Evolutionary conservation across 129 eudicot genomes (phyloP).

Genomic region (Lactuca saligna): DNA sequence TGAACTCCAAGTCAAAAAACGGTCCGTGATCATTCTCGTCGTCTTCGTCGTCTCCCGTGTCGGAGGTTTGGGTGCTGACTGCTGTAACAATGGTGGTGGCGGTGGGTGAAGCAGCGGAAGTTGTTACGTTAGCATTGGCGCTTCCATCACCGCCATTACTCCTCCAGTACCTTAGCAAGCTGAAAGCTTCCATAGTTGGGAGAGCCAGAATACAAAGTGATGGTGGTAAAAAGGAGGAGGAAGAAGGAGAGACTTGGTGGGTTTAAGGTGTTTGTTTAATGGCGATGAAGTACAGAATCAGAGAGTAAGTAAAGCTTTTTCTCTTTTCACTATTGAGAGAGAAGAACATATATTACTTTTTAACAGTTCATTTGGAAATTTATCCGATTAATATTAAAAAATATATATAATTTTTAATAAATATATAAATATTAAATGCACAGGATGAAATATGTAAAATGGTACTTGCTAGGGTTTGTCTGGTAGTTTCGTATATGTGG

Average conservation of each 20-base stretch:
- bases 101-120: slow-evolving; percentile 26
- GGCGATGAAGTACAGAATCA: slow-evolving; percentile 15
- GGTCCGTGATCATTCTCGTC: slow-evolving; percentile 77
- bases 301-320: slow-evolving; percentile 24
- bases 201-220: slow-evolving; percentile 52
- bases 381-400: neutral
- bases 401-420: neutral
- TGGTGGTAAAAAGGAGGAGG: neutral
- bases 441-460: neutral
- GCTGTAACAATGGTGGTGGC: slow-evolving; percentile 30
- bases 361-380: neutral
- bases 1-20: slow-evolving; percentile 76
- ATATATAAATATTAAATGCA: neutral
- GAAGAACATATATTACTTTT: too few relatives aligned
- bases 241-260: slow-evolving; percentile 19
- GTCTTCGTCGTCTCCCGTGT: slow-evolving; percentile 37
- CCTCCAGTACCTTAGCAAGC: slow-evolving; percentile 79
- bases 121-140: slow-evolving; percentile 6
- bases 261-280: slow-evolving; percentile 10
- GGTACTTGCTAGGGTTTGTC: slow-evolving; percentile 1
- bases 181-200: slow-evolving; percentile 85
- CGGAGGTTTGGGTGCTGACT: slow-evolving; percentile 25
- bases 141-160: slow-evolving; percentile 23
- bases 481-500: slow-evolving; percentile 12
- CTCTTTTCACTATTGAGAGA: slow-evolving; percentile 22